A percentile compares a stretch with the other conserved stretches of the same genome.
These are phyloP conservation scores for Iris pallida DNA, from an alignment of 116 monocot species.

Conservation along the genomic window DNA sequence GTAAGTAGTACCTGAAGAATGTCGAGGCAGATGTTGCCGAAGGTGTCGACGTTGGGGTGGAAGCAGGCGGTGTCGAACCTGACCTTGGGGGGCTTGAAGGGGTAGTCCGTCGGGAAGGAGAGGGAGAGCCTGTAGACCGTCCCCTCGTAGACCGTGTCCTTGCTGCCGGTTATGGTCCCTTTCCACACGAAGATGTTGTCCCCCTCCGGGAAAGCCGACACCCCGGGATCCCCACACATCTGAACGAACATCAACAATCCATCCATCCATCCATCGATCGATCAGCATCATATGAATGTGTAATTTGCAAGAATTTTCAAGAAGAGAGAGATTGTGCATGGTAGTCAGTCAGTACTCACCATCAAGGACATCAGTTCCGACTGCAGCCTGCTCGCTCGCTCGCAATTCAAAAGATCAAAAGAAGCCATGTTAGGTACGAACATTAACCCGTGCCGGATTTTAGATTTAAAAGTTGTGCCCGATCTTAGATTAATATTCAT, in stretches of 20 bases:
- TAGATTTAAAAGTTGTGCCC: no score
- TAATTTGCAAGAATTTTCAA: neutral
- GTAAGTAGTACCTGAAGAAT: conserved; percentile 96
- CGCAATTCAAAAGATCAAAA: neutral
- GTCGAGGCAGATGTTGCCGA: conserved; percentile 90
- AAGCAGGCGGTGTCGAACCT: conserved; percentile 78
- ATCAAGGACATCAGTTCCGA: conserved; percentile 57
- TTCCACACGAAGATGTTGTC: conserved; percentile 87
- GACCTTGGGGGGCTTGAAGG: conserved; percentile 95
- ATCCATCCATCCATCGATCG: no score
- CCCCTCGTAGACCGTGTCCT: conserved; percentile 78
- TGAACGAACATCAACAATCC: conserved; percentile 9
- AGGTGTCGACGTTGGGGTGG: conserved; percentile 83
- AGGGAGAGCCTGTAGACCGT: conserved; percentile 73
- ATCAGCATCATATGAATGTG: no score
- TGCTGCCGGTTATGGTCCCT: conserved; percentile 82
- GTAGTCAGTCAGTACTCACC: conserved; percentile 32
- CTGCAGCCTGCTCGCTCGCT: conserved; percentile 48
- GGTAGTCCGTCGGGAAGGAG: conserved; percentile 76
- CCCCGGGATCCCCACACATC: conserved; percentile 85
- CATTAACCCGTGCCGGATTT: no score
- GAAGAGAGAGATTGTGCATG: neutral
- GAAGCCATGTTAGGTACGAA: no score
- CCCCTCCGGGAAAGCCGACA: conserved; percentile 92
- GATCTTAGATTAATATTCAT: no score